phyloP scores from a whole-genome alignment of 768 basidiomycete genomes.

The Lactarius trivialis region DNA sequence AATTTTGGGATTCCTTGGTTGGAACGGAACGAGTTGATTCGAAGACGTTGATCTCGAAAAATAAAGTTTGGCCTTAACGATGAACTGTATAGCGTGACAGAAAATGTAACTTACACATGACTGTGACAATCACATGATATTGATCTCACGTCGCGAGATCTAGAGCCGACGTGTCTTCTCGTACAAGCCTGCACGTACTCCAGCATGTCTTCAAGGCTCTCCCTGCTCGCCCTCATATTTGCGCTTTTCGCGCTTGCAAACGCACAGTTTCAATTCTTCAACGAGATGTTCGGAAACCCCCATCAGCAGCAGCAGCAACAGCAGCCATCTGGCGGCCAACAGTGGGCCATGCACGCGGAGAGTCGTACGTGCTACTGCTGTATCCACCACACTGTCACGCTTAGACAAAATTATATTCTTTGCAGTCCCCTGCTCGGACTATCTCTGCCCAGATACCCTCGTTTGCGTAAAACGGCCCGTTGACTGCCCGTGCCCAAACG shows the following conservation, averaged over 20 bases:
- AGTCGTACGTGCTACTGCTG: conserved; percentile 19
- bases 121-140: neutral
- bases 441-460: conserved; percentile 70
- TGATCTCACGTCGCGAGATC: neutral
- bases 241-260: conserved; percentile 1
- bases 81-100: conserved; percentile 21
- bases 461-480: conserved; percentile 54
- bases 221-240: conserved; percentile 8
- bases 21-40: neutral
- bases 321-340: conserved; percentile 19
- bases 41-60: conserved; percentile 10
- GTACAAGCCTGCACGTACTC: neutral
- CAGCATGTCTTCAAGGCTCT: neutral
- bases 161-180: neutral
- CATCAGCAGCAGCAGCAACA: conserved; percentile 22
- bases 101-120: neutral
- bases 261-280: conserved; percentile 24
- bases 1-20: conserved; percentile 3
- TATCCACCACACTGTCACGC: neutral
- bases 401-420: neutral
- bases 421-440: conserved; percentile 65
- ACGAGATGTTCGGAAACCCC: conserved; percentile 22
- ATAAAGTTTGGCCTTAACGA: conserved; percentile 4
- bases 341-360: conserved; percentile 21
- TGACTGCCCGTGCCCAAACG: conserved; percentile 76